These are phyloP conservation scores for Xylaria digitata DNA, from an alignment of 2,329 filamentous ascomycete species.

Conservation along the genomic window DNA sequence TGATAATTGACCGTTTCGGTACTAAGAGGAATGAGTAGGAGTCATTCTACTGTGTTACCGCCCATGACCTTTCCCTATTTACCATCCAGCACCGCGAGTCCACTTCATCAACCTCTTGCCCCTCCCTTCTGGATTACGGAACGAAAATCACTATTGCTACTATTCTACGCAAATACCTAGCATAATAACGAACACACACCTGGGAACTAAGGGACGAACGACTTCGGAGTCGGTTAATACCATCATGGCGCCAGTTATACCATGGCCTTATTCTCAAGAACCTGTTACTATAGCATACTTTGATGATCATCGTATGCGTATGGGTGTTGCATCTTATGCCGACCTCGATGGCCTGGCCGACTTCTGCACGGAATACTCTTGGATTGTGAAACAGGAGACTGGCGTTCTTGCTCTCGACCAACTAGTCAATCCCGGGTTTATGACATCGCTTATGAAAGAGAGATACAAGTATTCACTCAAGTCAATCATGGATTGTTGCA, in stretches of 20 bases:
- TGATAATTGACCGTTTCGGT: neutral
- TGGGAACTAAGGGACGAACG: neutral
- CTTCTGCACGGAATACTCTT: constrained; percentile 1
- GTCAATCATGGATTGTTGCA: constrained; percentile 7
- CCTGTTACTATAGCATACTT: neutral
- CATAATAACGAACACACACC: neutral
- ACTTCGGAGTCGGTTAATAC: neutral
- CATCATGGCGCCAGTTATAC: neutral
- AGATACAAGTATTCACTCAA: neutral
- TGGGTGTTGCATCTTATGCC: neutral
- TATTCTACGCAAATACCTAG: no score
- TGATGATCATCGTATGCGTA: neutral
- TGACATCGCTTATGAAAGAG: neutral
- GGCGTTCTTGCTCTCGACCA: constrained; percentile 1
- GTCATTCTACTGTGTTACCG: neutral
- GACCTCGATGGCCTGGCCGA: neutral
- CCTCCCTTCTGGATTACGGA: neutral
- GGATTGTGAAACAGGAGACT: neutral
- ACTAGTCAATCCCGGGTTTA: neutral
- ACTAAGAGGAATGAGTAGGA: neutral
- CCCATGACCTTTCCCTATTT: neutral
- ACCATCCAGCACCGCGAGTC: no score
- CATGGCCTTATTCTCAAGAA: neutral
- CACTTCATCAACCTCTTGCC: neutral
- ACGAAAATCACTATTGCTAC: neutral